A percentile compares a stretch with the other conserved stretches of the same genome.
Evolutionary conservation across 2,329 filamentous ascomycete species (phyloP).

Genomic region (Monosporascus sp.): DNA sequence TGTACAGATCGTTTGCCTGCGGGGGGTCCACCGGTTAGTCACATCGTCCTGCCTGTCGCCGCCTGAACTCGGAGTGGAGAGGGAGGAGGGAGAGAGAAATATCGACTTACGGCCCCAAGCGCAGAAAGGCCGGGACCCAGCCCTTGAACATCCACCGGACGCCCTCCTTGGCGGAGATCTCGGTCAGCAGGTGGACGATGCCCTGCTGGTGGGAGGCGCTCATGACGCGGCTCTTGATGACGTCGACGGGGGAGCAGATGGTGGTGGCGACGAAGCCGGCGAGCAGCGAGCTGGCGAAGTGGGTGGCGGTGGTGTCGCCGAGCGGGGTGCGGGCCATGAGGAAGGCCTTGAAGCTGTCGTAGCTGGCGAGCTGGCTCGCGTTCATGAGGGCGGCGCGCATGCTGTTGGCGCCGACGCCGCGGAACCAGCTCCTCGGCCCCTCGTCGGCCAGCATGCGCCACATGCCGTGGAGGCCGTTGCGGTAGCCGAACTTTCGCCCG

Average conservation of each 20-base stretch:
- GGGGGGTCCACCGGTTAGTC: neutral
- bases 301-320: slow-evolving; percentile 66
- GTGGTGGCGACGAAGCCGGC: slow-evolving; percentile 82
- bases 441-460: slow-evolving; percentile 83
- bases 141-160: slow-evolving; percentile 83
- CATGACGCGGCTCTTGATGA: slow-evolving; percentile 88
- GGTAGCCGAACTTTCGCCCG: slow-evolving; percentile 78
- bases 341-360: slow-evolving; percentile 74
- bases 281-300: slow-evolving; percentile 72
- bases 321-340: slow-evolving; percentile 64
- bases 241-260: slow-evolving; percentile 79
- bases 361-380: slow-evolving; percentile 75
- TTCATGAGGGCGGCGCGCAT: slow-evolving; percentile 84
- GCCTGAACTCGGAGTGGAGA: neutral
- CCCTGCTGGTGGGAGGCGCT: slow-evolving; percentile 51
- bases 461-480: slow-evolving; percentile 81
- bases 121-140: slow-evolving; percentile 73
- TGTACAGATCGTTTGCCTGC: slow-evolving; percentile 75
- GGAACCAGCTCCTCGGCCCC: slow-evolving; percentile 70
- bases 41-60: neutral
- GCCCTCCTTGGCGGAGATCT: slow-evolving; percentile 68
- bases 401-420: slow-evolving; percentile 80
- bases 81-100: neutral
- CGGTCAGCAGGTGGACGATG: slow-evolving; percentile 55
- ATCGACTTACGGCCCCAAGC: slow-evolving; percentile 55